These are phyloP conservation scores for Dentipellis sp. DNA, from an alignment of 768 basidiomycete genomes.

Conservation along the genomic window DNA sequence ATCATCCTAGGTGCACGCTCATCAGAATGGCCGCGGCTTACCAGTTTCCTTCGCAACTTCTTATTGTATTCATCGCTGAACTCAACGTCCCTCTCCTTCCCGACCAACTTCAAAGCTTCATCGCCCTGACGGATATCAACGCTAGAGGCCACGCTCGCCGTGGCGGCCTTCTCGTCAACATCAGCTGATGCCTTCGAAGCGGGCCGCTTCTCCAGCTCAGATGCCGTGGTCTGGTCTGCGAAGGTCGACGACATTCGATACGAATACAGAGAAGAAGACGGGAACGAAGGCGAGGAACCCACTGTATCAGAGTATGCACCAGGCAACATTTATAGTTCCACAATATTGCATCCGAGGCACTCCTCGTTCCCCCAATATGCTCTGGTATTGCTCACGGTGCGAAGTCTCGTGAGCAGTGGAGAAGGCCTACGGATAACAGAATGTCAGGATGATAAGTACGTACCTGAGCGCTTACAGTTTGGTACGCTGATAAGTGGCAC, in stretches of 20 bases:
- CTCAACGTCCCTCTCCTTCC: slow-evolving; percentile 35
- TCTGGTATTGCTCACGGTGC: too few species aligned
- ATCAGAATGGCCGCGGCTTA: slow-evolving; percentile 18
- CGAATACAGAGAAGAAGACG: neutral
- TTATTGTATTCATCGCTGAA: slow-evolving; percentile 57
- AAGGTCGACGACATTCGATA: neutral
- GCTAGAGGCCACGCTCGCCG: slow-evolving; percentile 15
- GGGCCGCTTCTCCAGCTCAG: slow-evolving; percentile 15
- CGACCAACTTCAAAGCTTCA: slow-evolving; percentile 54
- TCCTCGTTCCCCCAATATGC: too few species aligned
- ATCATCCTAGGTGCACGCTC: neutral
- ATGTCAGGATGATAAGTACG: too few species aligned
- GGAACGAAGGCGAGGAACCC: neutral
- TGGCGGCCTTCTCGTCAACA: slow-evolving; percentile 26
- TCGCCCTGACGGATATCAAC: slow-evolving; percentile 38
- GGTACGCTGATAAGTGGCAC: too few species aligned
- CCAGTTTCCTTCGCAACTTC: slow-evolving; percentile 49
- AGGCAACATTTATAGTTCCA: too few species aligned
- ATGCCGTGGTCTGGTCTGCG: neutral
- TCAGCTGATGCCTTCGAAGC: neutral
- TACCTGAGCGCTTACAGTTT: too few species aligned
- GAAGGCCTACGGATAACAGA: too few species aligned
- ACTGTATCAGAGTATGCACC: neutral
- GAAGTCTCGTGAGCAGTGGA: too few species aligned
- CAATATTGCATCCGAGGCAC: too few species aligned